Evolutionary conservation across 2,329 filamentous ascomycete species (phyloP).

Genomic region (Oidium heveae): DNA sequence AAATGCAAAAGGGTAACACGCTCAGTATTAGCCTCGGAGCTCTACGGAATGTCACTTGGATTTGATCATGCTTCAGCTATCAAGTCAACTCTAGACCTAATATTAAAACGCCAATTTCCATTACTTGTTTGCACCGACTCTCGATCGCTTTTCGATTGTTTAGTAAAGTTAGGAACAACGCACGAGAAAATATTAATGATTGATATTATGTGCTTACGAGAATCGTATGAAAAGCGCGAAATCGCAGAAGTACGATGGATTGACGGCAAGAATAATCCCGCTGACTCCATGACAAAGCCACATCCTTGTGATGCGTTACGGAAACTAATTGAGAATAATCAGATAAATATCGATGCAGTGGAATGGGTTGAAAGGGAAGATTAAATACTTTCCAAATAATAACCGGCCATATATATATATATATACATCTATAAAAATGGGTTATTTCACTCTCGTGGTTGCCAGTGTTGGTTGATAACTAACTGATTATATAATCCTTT

Average conservation of each 20-base stretch:
- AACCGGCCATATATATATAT: too few species aligned
- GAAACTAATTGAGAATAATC: neutral
- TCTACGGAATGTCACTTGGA: constrained; percentile 2
- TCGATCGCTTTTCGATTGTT: neutral
- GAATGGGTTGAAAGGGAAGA: neutral
- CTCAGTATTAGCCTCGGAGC: constrained; percentile 3
- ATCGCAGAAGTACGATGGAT: neutral
- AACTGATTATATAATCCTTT: too few species aligned
- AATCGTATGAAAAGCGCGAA: neutral
- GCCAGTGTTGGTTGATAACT: too few species aligned
- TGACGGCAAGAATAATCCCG: neutral
- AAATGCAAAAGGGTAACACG: constrained; percentile 2
- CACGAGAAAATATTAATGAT: neutral
- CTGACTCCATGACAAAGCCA: too few species aligned
- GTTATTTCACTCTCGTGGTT: too few species aligned
- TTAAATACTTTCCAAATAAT: too few species aligned
- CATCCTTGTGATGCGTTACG: neutral
- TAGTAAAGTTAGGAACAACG: neutral
- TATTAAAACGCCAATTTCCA: neutral
- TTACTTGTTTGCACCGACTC: neutral
- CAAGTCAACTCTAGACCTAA: neutral
- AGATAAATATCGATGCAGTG: neutral
- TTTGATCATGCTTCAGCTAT: constrained; percentile 1
- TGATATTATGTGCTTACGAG: neutral
- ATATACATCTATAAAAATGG: too few species aligned